Percentiles rank a stretch among this genome's conserved stretches.
Evolutionary conservation across 1,284 basidiomycete genomes (phyloP).

Genomic region (Vanrija sp.): DNA sequence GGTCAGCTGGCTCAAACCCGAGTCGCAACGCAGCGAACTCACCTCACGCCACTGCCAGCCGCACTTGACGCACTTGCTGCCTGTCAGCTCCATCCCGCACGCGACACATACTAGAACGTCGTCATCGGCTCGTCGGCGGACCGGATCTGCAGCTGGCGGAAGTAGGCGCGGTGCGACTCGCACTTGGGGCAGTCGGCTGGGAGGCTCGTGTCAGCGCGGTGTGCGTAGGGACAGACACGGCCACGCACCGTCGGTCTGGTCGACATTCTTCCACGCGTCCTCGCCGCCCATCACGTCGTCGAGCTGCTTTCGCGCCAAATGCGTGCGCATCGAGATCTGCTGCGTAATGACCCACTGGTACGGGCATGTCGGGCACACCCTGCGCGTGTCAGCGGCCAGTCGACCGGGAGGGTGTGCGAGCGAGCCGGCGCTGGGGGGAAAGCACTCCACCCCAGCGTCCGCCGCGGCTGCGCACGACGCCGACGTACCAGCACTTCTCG

Average conservation of each 20-base stretch:
- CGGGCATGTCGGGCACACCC: conserved; percentile 90
- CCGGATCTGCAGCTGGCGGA: conserved; percentile 92
- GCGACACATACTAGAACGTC: conserved; percentile 65
- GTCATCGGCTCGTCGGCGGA: conserved; percentile 97
- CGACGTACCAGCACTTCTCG: conserved; percentile 46
- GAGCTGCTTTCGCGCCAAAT: conserved; percentile 76
- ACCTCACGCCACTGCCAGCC: conserved; percentile 49
- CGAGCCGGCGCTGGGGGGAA: too few relatives aligned
- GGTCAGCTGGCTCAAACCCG: neutral
- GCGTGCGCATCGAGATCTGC: conserved; percentile 79
- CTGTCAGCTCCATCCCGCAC: neutral
- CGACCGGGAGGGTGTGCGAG: neutral
- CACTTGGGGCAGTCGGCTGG: conserved; percentile 73
- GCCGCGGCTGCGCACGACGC: too few relatives aligned
- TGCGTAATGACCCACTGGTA: conserved; percentile 82
- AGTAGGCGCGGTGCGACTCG: conserved; percentile 74
- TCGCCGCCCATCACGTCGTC: conserved; percentile 93
- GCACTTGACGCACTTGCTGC: conserved; percentile 47
- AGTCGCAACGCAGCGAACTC: conserved; percentile 1
- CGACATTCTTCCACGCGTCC: conserved; percentile 92
- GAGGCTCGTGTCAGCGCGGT: neutral
- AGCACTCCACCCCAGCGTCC: too few relatives aligned
- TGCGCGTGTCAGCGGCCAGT: conserved; percentile 57
- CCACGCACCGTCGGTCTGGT: conserved; percentile 70
- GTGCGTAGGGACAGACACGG: neutral